Evolutionary conservation across 805 yeast species (phyloP), one percentile per base, ranked within the genome.

Genomic region (Danielia oregonensis): DNA sequence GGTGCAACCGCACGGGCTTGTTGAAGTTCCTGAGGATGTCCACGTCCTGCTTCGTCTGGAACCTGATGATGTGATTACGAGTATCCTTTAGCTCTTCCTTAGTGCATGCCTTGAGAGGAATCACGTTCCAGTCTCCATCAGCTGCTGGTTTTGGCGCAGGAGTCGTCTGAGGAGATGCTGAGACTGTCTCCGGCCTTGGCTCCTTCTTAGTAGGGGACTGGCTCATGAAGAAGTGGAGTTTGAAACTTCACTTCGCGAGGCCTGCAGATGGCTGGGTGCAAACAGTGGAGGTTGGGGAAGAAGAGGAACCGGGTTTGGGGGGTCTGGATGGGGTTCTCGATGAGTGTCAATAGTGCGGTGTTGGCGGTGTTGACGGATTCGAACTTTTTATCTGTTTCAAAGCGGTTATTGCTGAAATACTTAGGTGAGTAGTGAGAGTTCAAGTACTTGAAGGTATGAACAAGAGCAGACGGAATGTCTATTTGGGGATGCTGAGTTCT

Each of bases 1-100:
- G 73, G 57, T 89, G 97, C 54, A 91, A 65, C 48, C 96, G 68
- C 13, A 89, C 81, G 0, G 98, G 98, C 39, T 75, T 74, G 36
- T 78, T 80, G 57, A 91, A 93, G 42, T 79, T 79, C 23, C 66
- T 63, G 25, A 68, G 61, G 8, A 93, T 91, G 43, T 86, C 86
- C 23, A 93, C 82, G 29, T 74, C 71, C 48, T 76, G 74, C 39
- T 78, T 78, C 22, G 84, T 71, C 51, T 83, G 94, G 52, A 91
- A 87, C 58, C 82, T 82, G 61, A 89, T 59, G 16, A 91, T 73
- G 56, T 91, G 96, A 43, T 79, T 82, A 40, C 94, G 72, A 31
- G 81, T 72, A 41, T 82, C 84, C 29, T 76, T 78, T 21, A 86
- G 58, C 34, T 86, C 96, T 29, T 80, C 80, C 36, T 69, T 64